phyloP scores from a whole-genome alignment of 139 green algal species.

The Axilococcus clingmanii region DNA sequence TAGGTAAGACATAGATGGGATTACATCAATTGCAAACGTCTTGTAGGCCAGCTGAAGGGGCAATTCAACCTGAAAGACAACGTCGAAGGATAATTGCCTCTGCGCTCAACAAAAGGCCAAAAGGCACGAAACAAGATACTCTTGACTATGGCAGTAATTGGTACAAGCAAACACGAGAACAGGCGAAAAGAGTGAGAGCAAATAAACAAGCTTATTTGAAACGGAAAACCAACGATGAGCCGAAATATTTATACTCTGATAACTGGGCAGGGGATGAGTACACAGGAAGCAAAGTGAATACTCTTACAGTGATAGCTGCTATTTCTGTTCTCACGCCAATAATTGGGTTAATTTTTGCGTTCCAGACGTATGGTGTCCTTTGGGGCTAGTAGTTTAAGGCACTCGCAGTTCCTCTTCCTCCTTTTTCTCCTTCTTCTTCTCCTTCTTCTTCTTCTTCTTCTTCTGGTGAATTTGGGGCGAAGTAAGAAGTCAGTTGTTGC shows the following conservation, averaged over 20 bases:
- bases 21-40: too few relatives aligned
- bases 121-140: background rate
- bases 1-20: too few relatives aligned
- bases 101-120: background rate
- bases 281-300: constrained; percentile 39
- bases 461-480: background rate
- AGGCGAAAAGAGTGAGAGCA: too few relatives aligned
- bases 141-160: constrained; percentile 2
- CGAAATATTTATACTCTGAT: constrained; percentile 59
- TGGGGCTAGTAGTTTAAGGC: too few relatives aligned
- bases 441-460: background rate
- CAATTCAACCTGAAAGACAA: too few relatives aligned
- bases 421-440: constrained; percentile 1
- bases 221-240: constrained; percentile 1
- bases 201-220: background rate
- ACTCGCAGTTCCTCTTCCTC: too few relatives aligned
- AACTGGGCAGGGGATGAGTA: constrained; percentile 56
- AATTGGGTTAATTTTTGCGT: constrained; percentile 50
- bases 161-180: constrained; percentile 2
- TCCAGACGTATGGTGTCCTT: constrained; percentile 40
- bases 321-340: constrained; percentile 43
- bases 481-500: background rate
- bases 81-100: too few relatives aligned
- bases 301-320: constrained; percentile 24
- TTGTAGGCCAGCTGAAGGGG: too few relatives aligned